Conservation (phyloP, 345 rosid genomes). For the Bruguiera gymnorhiza region DNA sequence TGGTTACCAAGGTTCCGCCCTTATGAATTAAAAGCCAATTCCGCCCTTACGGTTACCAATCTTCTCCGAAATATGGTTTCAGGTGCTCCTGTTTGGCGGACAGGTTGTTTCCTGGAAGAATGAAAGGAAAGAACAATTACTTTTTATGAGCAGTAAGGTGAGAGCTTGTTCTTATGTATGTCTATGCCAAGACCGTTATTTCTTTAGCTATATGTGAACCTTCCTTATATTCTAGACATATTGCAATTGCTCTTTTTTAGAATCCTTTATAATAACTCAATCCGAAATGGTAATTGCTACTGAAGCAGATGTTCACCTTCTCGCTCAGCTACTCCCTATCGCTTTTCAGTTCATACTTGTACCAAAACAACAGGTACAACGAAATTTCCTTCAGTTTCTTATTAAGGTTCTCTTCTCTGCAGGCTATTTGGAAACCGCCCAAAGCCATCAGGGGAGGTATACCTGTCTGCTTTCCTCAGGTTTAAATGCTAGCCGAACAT, state of each 20-base stretch:
- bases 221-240: background rate
- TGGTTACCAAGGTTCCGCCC: no score
- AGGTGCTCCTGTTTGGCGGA: conserved; percentile 88
- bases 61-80: conserved; percentile 30
- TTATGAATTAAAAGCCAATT: no score
- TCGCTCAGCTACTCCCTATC: background rate
- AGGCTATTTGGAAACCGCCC: conserved; percentile 70
- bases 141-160: conserved; percentile 87
- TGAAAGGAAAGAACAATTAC: conserved; percentile 76
- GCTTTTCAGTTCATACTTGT: background rate
- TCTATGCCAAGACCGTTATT: background rate
- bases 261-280: background rate
- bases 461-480: conserved; percentile 93
- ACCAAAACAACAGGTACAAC: conserved; percentile 1
- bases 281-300: background rate
- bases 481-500: conserved; percentile 30
- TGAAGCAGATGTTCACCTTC: conserved; percentile 4
- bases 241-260: background rate
- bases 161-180: background rate
- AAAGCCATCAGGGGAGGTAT: conserved; percentile 86
- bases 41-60: background rate
- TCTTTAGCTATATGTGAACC: background rate
- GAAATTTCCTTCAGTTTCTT: conserved; percentile 2
- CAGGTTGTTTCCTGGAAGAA: conserved; percentile 97
- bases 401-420: conserved; percentile 15